Evolutionary conservation across 257 asterid genomes (phyloP).

Genomic region (Solanum habrochaites): DNA sequence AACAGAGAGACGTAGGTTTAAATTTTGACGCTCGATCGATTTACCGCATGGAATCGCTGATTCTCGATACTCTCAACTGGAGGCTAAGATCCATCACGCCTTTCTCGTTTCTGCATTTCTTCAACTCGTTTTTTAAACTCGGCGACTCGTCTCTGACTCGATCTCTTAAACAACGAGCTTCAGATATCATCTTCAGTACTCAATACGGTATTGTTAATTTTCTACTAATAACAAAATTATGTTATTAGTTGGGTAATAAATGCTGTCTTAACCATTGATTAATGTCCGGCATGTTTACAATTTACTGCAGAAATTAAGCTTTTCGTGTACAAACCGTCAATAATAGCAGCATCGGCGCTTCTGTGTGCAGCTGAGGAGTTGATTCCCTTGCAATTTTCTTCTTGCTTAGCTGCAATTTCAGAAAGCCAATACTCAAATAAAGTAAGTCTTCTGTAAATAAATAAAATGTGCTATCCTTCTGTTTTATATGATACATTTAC

Average conservation of each 20-base stretch:
- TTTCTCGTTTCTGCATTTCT: slow-evolving; percentile 41
- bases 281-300: neutral
- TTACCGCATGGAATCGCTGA: slow-evolving; percentile 42
- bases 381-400: slow-evolving; percentile 16
- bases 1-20: slow-evolving; percentile 36
- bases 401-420: slow-evolving; percentile 19
- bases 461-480: neutral
- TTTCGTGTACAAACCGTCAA: slow-evolving; percentile 37
- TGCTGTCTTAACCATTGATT: neutral
- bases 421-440: slow-evolving; percentile 18
- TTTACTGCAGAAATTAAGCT: slow-evolving; percentile 25
- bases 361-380: slow-evolving; percentile 34
- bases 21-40: slow-evolving; percentile 23
- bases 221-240: neutral
- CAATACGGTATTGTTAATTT: slow-evolving; percentile 23
- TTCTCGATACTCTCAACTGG: slow-evolving; percentile 41
- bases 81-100: slow-evolving; percentile 55
- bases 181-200: slow-evolving; percentile 26
- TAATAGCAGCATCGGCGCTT: slow-evolving; percentile 45
- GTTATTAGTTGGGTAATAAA: neutral
- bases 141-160: slow-evolving; percentile 17
- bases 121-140: slow-evolving; percentile 17
- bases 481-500: neutral
- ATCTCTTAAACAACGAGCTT: slow-evolving; percentile 25
- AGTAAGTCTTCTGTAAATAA: slow-evolving; percentile 10